Conservation (phyloP, 495 filamentous ascomycete species). For the Amphirosellinia nigrospora region DNA sequence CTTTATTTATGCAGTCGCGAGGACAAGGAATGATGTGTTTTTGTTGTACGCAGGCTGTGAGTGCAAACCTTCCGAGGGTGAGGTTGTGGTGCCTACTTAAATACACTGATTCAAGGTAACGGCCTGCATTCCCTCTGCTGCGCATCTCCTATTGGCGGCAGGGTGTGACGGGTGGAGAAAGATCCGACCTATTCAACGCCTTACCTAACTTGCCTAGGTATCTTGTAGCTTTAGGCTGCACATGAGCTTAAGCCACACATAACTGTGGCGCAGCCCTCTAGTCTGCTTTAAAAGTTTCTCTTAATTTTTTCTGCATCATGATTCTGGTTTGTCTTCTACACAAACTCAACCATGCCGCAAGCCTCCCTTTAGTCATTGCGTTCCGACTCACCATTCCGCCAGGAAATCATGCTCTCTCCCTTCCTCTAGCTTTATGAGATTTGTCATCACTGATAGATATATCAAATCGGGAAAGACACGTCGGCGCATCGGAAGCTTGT, state of each 20-base stretch:
- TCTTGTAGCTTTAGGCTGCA: neutral
- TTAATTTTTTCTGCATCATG: conserved; percentile 37
- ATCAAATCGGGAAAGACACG: neutral
- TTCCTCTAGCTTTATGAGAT: neutral
- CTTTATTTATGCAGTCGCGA: conserved; percentile 4
- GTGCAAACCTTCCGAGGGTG: conserved; percentile 1
- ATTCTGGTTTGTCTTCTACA: conserved; percentile 35
- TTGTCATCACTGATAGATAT: neutral
- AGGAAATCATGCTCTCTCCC: neutral
- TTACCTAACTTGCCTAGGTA: neutral
- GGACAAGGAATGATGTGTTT: conserved; percentile 14
- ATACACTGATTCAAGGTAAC: conserved; percentile 6
- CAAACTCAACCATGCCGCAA: conserved; percentile 34
- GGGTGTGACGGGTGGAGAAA: neutral
- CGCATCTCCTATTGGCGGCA: neutral
- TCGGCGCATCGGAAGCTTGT: neutral
- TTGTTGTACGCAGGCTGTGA: neutral
- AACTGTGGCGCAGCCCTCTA: conserved; percentile 10
- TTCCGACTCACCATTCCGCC: neutral
- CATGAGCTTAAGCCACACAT: conserved; percentile 12
- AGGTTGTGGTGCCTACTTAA: conserved; percentile 13
- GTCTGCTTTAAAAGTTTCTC: conserved; percentile 32
- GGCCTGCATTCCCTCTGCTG: neutral
- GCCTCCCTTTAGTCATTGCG: conserved; percentile 2
- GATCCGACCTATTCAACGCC: neutral